Evolutionary conservation across 75 land plant species (phyloP), one percentile per base, ranked within the genome.

Genomic region (Pinus tabuliformis): DNA sequence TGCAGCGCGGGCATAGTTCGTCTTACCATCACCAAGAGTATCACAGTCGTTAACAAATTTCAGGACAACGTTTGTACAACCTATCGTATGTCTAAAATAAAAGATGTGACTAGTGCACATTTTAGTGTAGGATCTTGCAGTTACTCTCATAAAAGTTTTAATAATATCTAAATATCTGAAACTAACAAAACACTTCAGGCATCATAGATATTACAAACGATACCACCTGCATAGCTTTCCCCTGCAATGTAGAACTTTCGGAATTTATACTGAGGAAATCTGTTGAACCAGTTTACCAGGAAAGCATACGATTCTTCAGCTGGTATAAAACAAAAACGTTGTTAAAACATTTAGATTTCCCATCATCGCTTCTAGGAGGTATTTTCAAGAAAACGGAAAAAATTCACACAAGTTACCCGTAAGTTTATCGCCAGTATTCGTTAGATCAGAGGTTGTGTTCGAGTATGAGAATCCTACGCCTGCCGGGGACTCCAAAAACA

Each of bases 211-310:
- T 39, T 39, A 5, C 42, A 39, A 39, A 39, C 42, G 42, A 39
- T 4, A 39, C 5, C 70, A 90, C 95, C 95, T 84, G 87, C 95
- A 78, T 88, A 93, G 76, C 96, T 93, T 73, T 91, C 93, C 8
- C 96, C 96, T 45, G 89, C 73, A 2, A 93, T 91, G 83, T 85
- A 91, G 73, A 91, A 90, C n/a, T 85, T 89, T 66, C 83, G 85
- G 59, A 78, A 70, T 30, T 86, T 87, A 62, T 66, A 91, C 65
- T 91, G 85, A 62, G 96, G 91, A 74, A 87, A 93, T 45, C 84
- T 81, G 66, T 80, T 56, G 58, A 93, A 87, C 96, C 96, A 93
- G 45, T 87, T 85, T 30, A 91, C 72, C 1, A 93, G 84, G 68
- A 93, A 93, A 0, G 59, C 60, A 18, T 89, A 79, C 0, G 84